Conservation (phyloP, 768 basidiomycete species). For the Collybia sp. region DNA sequence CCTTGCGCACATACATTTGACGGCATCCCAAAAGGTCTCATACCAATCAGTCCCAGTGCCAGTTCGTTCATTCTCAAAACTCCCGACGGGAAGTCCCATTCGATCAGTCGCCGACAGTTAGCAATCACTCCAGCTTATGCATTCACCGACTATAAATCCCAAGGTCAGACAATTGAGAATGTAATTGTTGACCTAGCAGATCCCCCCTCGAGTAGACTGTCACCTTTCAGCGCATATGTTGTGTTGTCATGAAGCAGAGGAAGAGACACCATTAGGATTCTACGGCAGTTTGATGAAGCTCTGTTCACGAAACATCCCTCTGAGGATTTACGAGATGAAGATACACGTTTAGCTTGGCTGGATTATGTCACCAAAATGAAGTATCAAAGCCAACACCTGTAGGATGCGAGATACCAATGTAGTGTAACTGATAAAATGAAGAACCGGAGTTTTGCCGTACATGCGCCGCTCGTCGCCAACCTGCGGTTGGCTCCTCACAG, state of each 20-base stretch:
- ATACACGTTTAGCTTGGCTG: slow-evolving; percentile 8
- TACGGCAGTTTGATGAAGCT: slow-evolving; percentile 21
- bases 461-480: too few relatives aligned
- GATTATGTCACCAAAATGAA: slow-evolving; percentile 2
- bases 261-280: slow-evolving; percentile 19
- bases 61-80: not conserved
- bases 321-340: slow-evolving; percentile 13
- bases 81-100: not conserved
- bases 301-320: slow-evolving; percentile 19
- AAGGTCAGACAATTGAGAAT: slow-evolving; percentile 31
- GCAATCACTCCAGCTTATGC: slow-evolving; percentile 29
- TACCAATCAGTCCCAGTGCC: slow-evolving; percentile 16
- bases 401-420: too few relatives aligned
- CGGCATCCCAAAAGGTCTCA: slow-evolving; percentile 19
- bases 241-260: slow-evolving; percentile 28
- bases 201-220: slow-evolving; percentile 19
- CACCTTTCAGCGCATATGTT: slow-evolving; percentile 26
- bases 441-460: too few relatives aligned
- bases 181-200: slow-evolving; percentile 29
- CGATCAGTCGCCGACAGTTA: slow-evolving; percentile 18
- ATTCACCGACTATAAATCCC: slow-evolving; percentile 35
- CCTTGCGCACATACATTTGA: slow-evolving; percentile 14
- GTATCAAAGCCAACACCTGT: too few relatives aligned
- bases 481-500: too few relatives aligned
- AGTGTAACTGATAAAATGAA: too few relatives aligned